phyloP scores from a whole-genome alignment of 2,329 filamentous ascomycete species.

The Cryphonectria japonica region DNA sequence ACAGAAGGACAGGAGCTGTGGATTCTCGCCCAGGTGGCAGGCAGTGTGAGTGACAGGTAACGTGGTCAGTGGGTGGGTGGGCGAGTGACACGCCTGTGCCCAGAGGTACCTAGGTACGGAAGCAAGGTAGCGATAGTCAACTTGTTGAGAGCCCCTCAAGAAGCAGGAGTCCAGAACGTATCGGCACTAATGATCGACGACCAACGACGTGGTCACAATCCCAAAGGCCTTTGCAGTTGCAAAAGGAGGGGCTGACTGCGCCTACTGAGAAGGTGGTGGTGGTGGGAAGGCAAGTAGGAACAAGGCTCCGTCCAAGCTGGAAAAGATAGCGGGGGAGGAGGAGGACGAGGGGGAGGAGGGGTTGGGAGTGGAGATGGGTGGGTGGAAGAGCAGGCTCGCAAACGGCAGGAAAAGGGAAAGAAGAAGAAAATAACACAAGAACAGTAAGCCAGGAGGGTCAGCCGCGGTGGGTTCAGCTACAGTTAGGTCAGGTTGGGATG shows the following conservation, averaged over 20 bases:
- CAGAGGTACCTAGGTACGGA: not conserved
- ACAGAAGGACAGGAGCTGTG: constrained; percentile 1
- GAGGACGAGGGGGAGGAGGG: not conserved
- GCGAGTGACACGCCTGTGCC: not conserved
- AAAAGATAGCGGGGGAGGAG: not conserved
- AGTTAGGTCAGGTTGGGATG: not conserved
- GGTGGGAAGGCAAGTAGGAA: not conserved
- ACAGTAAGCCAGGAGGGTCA: not conserved
- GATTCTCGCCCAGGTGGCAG: not conserved
- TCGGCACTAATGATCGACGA: not conserved
- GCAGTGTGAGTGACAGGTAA: constrained; percentile 8
- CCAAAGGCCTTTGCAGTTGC: not conserved
- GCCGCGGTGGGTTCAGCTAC: not conserved
- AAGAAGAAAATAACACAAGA: not conserved
- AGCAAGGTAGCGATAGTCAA: not conserved
- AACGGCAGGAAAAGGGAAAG: not conserved
- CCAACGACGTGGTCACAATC: constrained; percentile 3
- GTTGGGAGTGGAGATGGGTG: not conserved
- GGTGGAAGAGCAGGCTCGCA: constrained; percentile 1
- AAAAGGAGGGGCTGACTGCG: constrained; percentile 13
- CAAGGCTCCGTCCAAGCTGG: not conserved
- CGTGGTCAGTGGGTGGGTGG: not conserved
- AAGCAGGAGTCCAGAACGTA: not conserved
- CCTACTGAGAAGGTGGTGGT: not conserved
- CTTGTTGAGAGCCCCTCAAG: not conserved